Base-by-base conservation (phyloP, 2,329 filamentous ascomycete genomes). In the Trichoderma pleuroti region DNA sequence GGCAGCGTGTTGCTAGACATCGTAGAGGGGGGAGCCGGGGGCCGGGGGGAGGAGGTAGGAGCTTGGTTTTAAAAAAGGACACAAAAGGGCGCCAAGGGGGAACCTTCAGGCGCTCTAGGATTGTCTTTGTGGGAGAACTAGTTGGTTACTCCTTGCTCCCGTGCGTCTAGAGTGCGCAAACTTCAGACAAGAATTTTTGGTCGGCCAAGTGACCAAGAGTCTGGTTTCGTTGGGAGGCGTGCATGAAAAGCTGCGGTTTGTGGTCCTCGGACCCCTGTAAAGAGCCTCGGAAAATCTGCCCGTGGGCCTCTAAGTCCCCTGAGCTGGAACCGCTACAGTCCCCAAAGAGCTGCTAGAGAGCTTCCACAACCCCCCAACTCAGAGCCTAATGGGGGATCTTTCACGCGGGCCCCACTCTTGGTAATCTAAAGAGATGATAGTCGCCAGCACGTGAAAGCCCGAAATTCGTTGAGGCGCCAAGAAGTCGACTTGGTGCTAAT, bases 1-100 rank as follows among this genome's bases (percentile, higher is more conserved):
- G 78, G 78, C 70, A 80, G 75, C 71, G 78, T 80, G 70, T 80
- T 74, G 73, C 75, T 73, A 70, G 78, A 75, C 77, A 79, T 79
- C 72, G 71, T 76, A 76, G 73, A 57, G 57, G 63, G 42, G 52
- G 39, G 52, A 39, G 66, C 64, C 54, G 61, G 67, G 52, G 67
- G 62, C 30, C 26, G 42, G 65, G 30, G 30, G 49, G 11, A 49
- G 57, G 65, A 69, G 69, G 69, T 9, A 68, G 65, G 65, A 68
- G 65, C 54, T 34, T 68, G 39, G 34, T 61, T 59, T 68, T 54
- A 52, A 54, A 49, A 66, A 39, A 66, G 28, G 30, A 54, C 52
- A 66, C 52, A 61, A 52, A 52, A 39, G 34, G 56, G 24, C 49
- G 36, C 49, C 26, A 54, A 70, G 52, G 57, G 57, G 62, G 54